Evolutionary conservation across 768 basidiomycete genomes (phyloP), one percentile per base, ranked within the genome.

Genomic region (Naganishia kalamii): DNA sequence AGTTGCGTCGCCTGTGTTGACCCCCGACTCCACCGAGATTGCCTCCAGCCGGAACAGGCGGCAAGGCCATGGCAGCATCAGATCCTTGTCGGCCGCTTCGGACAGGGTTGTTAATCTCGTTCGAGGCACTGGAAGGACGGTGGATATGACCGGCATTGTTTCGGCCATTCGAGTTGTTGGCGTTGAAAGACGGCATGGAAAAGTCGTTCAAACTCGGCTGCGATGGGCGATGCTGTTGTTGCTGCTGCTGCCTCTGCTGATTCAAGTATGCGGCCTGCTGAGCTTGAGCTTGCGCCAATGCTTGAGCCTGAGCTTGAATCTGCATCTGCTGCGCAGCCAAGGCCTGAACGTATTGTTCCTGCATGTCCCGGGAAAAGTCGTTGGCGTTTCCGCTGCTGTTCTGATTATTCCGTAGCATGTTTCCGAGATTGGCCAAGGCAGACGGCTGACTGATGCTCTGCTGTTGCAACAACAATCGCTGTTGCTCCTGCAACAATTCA

Each of bases 401-500:
- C 8, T 35, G 23, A 15, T 40, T 57, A 35, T 41, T 57, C 1
- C 54, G 54, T 15, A 57, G 35, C n/a, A 57, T n/a, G 23, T 41
- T 57, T 5, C 54, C 35, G 12, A 57, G 54, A 15, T 57, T 37
- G 7, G 54, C 35, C 10, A 57, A 23, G 25, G 21, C 54, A 23
- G 54, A 57, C n/a, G 54, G 54, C 35, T 64, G 63, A 30, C 37
- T 51, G 3, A 64, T 3, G 37, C 40, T 64, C 35, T 57, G 41
- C 44, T 75, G 71, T 44, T 74, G 73, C 67, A 77, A 67, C 32
- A 79, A 67, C 4, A 72, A 74, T 29, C 75, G 73, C 57, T 78
- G 77, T 68, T 77, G 76, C 4, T 73, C 74, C 51, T 77, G 77
- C 1, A 79, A 69, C 7, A 75, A 74, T 49, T 79, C 78, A 41